Base-by-base conservation (phyloP, 768 basidiomycete species). In the Russula virescens region DNA sequence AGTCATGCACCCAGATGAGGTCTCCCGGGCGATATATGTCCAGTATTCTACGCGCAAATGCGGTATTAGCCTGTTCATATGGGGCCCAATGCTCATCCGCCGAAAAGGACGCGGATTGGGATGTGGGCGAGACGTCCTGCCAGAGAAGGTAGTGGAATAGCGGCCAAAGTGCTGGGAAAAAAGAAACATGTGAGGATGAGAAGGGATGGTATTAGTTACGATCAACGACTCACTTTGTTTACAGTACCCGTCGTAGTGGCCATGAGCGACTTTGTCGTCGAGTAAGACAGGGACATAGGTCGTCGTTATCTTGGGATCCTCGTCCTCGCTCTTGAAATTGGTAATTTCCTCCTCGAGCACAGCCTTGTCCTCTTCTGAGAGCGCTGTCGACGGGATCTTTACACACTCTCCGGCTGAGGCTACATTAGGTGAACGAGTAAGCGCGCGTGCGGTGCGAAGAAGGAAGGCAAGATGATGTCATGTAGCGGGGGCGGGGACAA, bases 61-160 rank as follows among this genome's bases (percentile, higher is more conserved):
- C 86, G 46, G 84, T 81, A 75, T 98, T 98, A 59, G 91, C 92
- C 55, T 84, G 80, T 67, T 84, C 81, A 75, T 94, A 95, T 48
- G 85, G 82, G 38, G 85, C 80, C 79, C 94, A 99, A 69, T 91
- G 80, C 2, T 83, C 79, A 71, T 94, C 92, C 31, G 92, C 93
- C 4, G 61, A 62, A 60, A 67, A 67, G 19, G 89, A 89, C 1
- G 89, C 86, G 68, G 91, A 89, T 69, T 94, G 91, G 28, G 88
- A 88, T 10, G 90, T 89, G n/a, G 66, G 66, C 2, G 66, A 66
- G 62, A 94, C 92, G 72, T 98, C 97, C 73, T 96, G 94, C 90
- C 95, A 97, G 59, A 98, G 87, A 60, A 98, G 84, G 73, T 98
- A 98, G 76, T 98, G 97, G 83, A 98, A 97, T 46, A 98, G 78